Evolutionary conservation across 371 early-diverging fungal genomes (phyloP).

Genomic region (Mucor saturninus): DNA sequence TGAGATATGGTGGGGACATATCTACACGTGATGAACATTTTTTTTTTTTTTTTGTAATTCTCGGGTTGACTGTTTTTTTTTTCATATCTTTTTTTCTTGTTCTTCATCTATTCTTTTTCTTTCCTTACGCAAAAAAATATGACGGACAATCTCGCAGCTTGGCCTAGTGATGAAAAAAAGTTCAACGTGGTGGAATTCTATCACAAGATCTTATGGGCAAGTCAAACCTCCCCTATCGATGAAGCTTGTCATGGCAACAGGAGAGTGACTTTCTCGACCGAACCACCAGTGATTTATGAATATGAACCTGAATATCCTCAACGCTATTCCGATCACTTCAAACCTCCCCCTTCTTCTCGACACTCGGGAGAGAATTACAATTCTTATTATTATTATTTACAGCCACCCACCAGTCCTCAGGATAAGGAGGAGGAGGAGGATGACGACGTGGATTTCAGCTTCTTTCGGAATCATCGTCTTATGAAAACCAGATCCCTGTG

Average conservation of each 20-base stretch:
- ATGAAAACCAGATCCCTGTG: constrained; percentile 3
- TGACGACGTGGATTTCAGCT: not conserved
- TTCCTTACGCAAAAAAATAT: not conserved
- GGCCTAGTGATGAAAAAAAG: constrained; percentile 6
- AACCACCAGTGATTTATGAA: constrained; percentile 22
- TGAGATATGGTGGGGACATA: not conserved
- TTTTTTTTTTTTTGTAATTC: not conserved
- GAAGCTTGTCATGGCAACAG: not conserved
- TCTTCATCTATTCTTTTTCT: constrained; percentile 3
- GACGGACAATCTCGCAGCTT: not conserved
- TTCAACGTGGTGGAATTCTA: constrained; percentile 23
- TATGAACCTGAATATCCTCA: constrained; percentile 22
- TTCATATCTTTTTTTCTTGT: not conserved
- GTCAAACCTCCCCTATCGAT: not conserved
- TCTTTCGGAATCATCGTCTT: not conserved
- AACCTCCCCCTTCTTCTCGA: too few relatives aligned
- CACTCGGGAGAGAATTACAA: not conserved
- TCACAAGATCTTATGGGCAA: constrained; percentile 21
- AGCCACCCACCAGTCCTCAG: not conserved
- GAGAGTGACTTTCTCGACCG: constrained; percentile 17
- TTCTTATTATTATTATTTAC: too few relatives aligned
- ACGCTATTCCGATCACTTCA: not conserved
- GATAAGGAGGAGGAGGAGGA: constrained; percentile 7
- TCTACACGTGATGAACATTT: not conserved
- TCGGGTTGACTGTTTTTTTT: not conserved